Base-by-base conservation (phyloP, 345 rosid species). In the Brassica cretica region DNA sequence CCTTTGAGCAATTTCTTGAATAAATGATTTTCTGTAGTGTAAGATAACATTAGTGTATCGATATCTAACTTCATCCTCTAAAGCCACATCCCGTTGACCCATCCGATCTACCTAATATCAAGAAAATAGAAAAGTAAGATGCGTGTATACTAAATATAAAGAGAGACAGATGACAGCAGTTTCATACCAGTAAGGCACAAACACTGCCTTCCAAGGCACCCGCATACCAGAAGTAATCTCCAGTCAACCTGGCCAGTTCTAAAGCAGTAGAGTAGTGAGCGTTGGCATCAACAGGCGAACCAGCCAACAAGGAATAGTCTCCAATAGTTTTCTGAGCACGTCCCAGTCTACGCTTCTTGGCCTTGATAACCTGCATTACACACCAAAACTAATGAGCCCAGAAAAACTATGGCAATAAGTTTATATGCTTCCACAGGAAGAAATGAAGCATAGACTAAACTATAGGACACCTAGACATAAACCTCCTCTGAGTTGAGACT, bases 401-500 rank as follows among this genome's bases (percentile, higher is more conserved):
- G 55, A 70, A 74, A 70, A 74, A 70, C 44, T 56, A 64, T 5
- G 67, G 64, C 55, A 41, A 58, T 1, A 58, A 64, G 55, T 35
- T 35, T 10, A 60, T 24, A 41, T 61, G 72, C 74, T 73, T 73
- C 72, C 81, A 72, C 64, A 9, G 76, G 80, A 69, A 59, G 35
- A 80, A 33, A 82, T 41, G 68, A 82, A 79, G 64, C 15, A 37
- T 77, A 68, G 71, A 84, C 80, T 71, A 74, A 88, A 94, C 78
- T 85, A 85, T 82, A 87, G 86, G 91, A 96, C 98, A 91, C 98
- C 98, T 96, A 91, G 86, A 91, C 80, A 88, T 87, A 79, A 89
- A 93, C 99, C 99, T 96, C 98, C 97, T 95, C 99, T 82, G 99
- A 90, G 84, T 87, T 88, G 84, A 96, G 92, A 90, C 90, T 96